Percentiles rank a stretch among this genome's conserved stretches.
phyloP scores from a whole-genome alignment of 2,329 filamentous ascomycete genomes.

The Penicillium sumatraense region DNA sequence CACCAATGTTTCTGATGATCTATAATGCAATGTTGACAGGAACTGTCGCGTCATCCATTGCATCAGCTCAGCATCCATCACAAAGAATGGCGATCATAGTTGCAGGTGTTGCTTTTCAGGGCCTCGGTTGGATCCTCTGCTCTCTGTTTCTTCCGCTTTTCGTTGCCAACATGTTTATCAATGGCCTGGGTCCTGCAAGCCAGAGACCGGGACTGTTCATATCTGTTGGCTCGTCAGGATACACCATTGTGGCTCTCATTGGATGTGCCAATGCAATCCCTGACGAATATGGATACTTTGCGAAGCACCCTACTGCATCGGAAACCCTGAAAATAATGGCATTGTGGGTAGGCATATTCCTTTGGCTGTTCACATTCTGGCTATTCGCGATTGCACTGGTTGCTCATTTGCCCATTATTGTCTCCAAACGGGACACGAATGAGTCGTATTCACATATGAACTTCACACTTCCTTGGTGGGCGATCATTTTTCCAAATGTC shows the following conservation, averaged over 20 bases:
- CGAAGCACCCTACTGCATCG: constrained; percentile 7
- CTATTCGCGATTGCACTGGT: constrained; percentile 6
- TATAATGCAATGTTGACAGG: constrained; percentile 5
- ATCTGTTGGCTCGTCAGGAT: constrained; percentile 5
- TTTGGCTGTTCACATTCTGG: constrained; percentile 9
- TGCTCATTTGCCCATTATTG: constrained; percentile 1
- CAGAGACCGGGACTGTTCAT: constrained; percentile 6
- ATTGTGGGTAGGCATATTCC: constrained; percentile 8
- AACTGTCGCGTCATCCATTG: constrained; percentile 3
- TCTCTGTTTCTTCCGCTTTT: constrained; percentile 3
- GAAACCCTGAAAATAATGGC: constrained; percentile 6
- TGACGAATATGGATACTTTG: constrained; percentile 5
- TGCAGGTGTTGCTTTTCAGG: constrained; percentile 6
- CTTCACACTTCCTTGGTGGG: constrained; percentile 7
- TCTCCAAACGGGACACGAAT: not conserved
- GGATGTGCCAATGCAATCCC: constrained; percentile 5
- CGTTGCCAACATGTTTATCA: constrained; percentile 5
- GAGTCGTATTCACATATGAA: constrained; percentile 1
- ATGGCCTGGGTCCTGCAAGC: constrained; percentile 2
- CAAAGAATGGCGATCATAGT: constrained; percentile 6
- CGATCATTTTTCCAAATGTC: constrained; percentile 4
- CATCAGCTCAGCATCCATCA: constrained; percentile 4
- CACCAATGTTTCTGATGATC: constrained; percentile 10
- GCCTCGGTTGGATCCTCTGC: constrained; percentile 6
- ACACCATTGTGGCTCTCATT: constrained; percentile 6